Conservation (phyloP, 2,329 filamentous ascomycete species). For the Botrytis tulipae region DNA sequence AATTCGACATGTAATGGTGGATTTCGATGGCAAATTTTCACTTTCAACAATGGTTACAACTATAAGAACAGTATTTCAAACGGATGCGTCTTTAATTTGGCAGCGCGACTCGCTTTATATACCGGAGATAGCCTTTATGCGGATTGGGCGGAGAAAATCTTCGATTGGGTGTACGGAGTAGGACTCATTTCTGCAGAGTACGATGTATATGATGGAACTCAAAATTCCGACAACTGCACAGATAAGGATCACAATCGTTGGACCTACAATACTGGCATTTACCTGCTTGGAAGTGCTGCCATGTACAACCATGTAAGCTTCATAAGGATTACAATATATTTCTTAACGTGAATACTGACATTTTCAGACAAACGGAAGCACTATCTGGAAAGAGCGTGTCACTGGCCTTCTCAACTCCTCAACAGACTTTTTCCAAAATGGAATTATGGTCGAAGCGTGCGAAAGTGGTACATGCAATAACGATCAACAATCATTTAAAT, state of each 20-base stretch:
- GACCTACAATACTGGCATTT: slow-evolving; percentile 65
- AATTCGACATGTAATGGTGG: slow-evolving; percentile 62
- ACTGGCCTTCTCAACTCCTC: slow-evolving; percentile 39
- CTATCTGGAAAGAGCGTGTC: slow-evolving; percentile 40
- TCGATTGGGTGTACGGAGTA: slow-evolving; percentile 62
- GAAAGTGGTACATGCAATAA: slow-evolving; percentile 58
- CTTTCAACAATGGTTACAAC: slow-evolving; percentile 75
- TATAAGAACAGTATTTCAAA: slow-evolving; percentile 69
- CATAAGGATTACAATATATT: not conserved
- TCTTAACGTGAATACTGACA: slow-evolving; percentile 17
- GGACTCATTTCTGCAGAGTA: slow-evolving; percentile 57
- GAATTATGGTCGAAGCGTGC: slow-evolving; percentile 56
- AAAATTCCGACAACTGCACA: slow-evolving; percentile 53
- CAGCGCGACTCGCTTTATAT: slow-evolving; percentile 68
- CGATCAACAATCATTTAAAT: slow-evolving; percentile 64
- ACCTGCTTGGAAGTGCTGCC: slow-evolving; percentile 55
- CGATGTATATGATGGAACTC: slow-evolving; percentile 57
- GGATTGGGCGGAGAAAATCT: slow-evolving; percentile 70
- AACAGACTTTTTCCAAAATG: slow-evolving; percentile 37
- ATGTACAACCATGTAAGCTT: slow-evolving; percentile 47
- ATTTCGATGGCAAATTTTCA: slow-evolving; percentile 78
- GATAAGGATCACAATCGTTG: slow-evolving; percentile 59
- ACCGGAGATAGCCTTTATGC: slow-evolving; percentile 75
- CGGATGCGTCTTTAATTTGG: slow-evolving; percentile 59
- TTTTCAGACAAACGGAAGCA: slow-evolving; percentile 42